Base-by-base conservation (phyloP, 345 rosid genomes). In the Corymbia maculata region DNA sequence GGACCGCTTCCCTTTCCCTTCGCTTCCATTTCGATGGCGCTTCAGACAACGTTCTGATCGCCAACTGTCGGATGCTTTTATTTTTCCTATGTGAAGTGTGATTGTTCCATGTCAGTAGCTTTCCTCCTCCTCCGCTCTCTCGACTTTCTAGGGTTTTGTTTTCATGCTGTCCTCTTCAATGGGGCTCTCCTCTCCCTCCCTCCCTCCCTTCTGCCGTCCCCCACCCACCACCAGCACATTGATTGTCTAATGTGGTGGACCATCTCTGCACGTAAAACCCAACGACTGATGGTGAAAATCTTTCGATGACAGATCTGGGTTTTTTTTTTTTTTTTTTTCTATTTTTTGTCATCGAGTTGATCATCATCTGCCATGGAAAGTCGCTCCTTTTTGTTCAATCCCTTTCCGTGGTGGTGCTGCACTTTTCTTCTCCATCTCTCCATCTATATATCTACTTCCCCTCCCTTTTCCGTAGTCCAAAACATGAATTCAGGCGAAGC, bases 41-140 rank as follows among this genome's bases (percentile, higher is more conserved):
- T 75, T 75, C 45, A 22, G 84, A 75, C 84, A 75, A 42, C 28
- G 14, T 75, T 75, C 84, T 42, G 84, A 42, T 26, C 22, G 55
- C 57, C 14, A 16, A 45, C 16, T 55, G 32, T 75, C 49, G 49
- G 49, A 88, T 32, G 26, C 24, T 44, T 42, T 55, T 32, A 22
- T 44, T 26, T 51, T 57, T 19, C 22, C 32, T 57, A n/a, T 75
- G 49, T 75, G 64, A 79, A 86, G 22, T 14, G 87, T 59, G 91
- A 90, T 79, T 86, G 89, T 88, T 88, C 91, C 79, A 57, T 79
- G 90, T 57, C 91, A 90, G 90, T 42, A 5, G 49, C 11, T 42
- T 36, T 75, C 44, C 47, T 19, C 86, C 51, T 36, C 42, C 42
- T 36, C 42, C 53, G 22, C 36, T 7, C 84, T 68, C 85, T 66